phyloP scores from a whole-genome alignment of 257 asterid species.

The Solanum acaule region DNA sequence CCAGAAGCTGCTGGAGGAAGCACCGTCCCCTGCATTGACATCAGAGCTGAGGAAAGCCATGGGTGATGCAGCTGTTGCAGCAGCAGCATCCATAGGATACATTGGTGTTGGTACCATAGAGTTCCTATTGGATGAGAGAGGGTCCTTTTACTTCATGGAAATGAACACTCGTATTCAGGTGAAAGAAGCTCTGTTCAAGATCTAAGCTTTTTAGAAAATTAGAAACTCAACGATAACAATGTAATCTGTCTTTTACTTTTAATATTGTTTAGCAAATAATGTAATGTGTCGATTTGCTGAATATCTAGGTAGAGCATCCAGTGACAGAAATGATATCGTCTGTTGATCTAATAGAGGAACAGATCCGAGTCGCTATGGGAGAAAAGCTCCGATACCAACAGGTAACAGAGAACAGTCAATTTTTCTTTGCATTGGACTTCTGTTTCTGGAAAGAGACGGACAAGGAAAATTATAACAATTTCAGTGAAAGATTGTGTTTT shows the following conservation, averaged over 20 bases:
- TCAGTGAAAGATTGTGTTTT: neutral
- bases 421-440: neutral
- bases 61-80: conserved; percentile 99
- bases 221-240: neutral
- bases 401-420: conserved; percentile 24
- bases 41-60: conserved; percentile 88
- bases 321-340: conserved; percentile 99
- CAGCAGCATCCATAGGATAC: conserved; percentile 98
- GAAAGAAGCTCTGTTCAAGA: conserved; percentile 7
- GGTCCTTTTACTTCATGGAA: conserved; percentile 97
- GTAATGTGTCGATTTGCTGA: neutral
- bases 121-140: conserved; percentile 96
- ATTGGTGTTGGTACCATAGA: conserved; percentile 94
- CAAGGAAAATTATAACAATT: neutral
- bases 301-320: conserved; percentile 91
- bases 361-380: conserved; percentile 91
- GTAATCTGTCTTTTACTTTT: neutral
- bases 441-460: neutral
- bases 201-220: neutral
- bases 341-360: conserved; percentile 94
- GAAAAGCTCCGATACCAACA: conserved; percentile 81
- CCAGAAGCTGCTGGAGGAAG: conserved; percentile 96
- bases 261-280: neutral
- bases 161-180: conserved; percentile 99
- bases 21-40: conserved; percentile 97